Percentiles rank a stretch among this genome's conserved stretches.
Evolutionary conservation across 768 basidiomycete genomes (phyloP).

Genomic region (Boletus reticulatus): DNA sequence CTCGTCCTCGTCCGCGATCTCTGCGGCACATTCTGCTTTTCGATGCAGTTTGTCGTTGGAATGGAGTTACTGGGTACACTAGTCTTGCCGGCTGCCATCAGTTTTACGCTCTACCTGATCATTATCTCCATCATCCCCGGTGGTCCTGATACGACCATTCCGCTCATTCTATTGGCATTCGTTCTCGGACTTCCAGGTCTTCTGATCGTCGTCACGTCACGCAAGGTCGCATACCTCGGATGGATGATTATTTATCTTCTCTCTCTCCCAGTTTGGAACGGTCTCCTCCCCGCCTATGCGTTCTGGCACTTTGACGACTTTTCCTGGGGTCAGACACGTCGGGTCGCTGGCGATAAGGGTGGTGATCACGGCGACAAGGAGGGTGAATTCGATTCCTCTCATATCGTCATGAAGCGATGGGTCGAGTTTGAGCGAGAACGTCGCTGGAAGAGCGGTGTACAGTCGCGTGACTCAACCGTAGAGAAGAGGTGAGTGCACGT

Average conservation of each 20-base stretch:
- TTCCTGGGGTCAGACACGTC: constrained; percentile 95
- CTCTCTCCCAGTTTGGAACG: constrained; percentile 97
- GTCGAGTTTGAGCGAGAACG: constrained; percentile 96
- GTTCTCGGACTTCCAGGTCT: constrained; percentile 96
- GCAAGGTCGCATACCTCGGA: constrained; percentile 91
- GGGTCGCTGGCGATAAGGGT: constrained; percentile 70
- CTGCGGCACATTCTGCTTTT: constrained; percentile 99
- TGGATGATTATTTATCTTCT: constrained; percentile 97
- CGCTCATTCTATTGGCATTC: constrained; percentile 88
- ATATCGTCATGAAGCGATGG: constrained; percentile 99
- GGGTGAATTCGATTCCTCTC: constrained; percentile 93
- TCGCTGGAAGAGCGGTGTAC: constrained; percentile 85
- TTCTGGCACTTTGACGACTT: constrained; percentile 99
- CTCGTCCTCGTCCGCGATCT: constrained; percentile 92
- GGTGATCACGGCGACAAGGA: constrained; percentile 88
- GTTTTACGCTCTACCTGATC: constrained; percentile 94
- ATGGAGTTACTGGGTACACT: constrained; percentile 98
- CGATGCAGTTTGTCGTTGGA: constrained; percentile 98
- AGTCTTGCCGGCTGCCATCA: constrained; percentile 95
- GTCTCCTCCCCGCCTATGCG: constrained; percentile 91
- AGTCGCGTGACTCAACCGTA: constrained; percentile 76
- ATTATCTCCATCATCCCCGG: constrained; percentile 83
- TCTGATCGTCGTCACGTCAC: constrained; percentile 92
- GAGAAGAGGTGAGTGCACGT: constrained; percentile 57
- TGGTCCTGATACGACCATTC: constrained; percentile 76